A percentile compares a stretch with the other conserved stretches of the same genome.
Conservation (phyloP, 2,329 filamentous ascomycete genomes). For the Aspergillus thermomutatus region DNA sequence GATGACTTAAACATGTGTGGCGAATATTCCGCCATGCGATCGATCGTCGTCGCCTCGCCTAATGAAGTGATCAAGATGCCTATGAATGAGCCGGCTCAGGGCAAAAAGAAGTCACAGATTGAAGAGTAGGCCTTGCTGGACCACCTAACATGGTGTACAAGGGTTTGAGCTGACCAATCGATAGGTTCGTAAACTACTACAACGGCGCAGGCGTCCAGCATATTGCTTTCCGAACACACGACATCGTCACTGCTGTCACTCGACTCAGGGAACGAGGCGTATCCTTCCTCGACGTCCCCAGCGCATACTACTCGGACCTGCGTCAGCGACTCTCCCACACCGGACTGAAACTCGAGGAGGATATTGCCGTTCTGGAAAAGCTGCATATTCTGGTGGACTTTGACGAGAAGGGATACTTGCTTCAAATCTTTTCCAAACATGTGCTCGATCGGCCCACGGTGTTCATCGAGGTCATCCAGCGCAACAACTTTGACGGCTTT, state of each 20-base stretch:
- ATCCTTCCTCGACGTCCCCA: slow-evolving; percentile 79
- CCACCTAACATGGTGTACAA: neutral
- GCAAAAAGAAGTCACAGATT: slow-evolving; percentile 85
- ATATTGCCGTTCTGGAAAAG: slow-evolving; percentile 68
- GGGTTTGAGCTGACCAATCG: slow-evolving; percentile 1
- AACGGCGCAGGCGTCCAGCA: slow-evolving; percentile 83
- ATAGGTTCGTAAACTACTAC: slow-evolving; percentile 68
- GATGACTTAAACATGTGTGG: slow-evolving; percentile 87
- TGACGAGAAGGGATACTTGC: slow-evolving; percentile 79
- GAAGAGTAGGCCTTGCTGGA: slow-evolving; percentile 61
- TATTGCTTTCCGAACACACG: slow-evolving; percentile 74
- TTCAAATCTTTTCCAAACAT: slow-evolving; percentile 73
- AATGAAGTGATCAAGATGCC: slow-evolving; percentile 91
- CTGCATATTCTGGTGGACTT: slow-evolving; percentile 89
- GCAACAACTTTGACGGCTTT: slow-evolving; percentile 82
- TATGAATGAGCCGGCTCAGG: slow-evolving; percentile 85
- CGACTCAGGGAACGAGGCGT: slow-evolving; percentile 74
- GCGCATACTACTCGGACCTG: slow-evolving; percentile 77
- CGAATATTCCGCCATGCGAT: slow-evolving; percentile 81
- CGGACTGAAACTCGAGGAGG: slow-evolving; percentile 61
- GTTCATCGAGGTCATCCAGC: slow-evolving; percentile 89
- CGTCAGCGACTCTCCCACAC: slow-evolving; percentile 61
- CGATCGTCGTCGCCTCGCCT: slow-evolving; percentile 78
- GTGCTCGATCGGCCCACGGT: slow-evolving; percentile 90
- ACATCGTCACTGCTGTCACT: slow-evolving; percentile 71